These are phyloP conservation scores for Colletotrichum incanum DNA, from an alignment of 2,329 filamentous ascomycete genomes.

Conservation along the genomic window DNA sequence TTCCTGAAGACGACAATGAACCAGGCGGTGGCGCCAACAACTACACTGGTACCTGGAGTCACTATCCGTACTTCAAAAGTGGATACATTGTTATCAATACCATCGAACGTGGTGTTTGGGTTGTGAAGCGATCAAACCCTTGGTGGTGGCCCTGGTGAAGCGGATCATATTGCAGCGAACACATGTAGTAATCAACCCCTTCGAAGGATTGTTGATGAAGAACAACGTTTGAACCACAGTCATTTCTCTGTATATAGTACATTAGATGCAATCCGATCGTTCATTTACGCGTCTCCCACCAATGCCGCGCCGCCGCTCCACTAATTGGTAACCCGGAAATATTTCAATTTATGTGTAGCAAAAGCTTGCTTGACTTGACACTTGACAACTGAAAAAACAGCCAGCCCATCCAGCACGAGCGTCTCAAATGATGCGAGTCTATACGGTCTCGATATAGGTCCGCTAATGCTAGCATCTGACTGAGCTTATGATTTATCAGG, in stretches of 20 bases:
- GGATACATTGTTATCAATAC: slow-evolving; percentile 63
- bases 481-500: too few relatives aligned
- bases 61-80: slow-evolving; percentile 59
- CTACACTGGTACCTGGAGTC: slow-evolving; percentile 59
- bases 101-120: slow-evolving; percentile 61
- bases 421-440: too few relatives aligned
- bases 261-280: neutral
- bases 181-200: too few relatives aligned
- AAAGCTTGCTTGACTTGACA: too few relatives aligned
- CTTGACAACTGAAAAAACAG: too few relatives aligned
- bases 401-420: too few relatives aligned
- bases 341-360: too few relatives aligned
- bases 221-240: neutral
- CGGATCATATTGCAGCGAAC: too few relatives aligned
- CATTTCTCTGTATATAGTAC: neutral
- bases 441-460: too few relatives aligned
- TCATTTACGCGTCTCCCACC: neutral
- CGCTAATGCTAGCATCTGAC: too few relatives aligned
- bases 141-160: slow-evolving; percentile 38
- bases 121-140: slow-evolving; percentile 50
- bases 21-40: slow-evolving; percentile 50
- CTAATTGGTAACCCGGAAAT: too few relatives aligned
- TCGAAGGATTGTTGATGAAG: neutral
- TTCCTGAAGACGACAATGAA: slow-evolving; percentile 41
- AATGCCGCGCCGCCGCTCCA: too few relatives aligned